These are phyloP conservation scores for Salix dunnii DNA, from an alignment of 345 rosid genomes.

Conservation along the genomic window DNA sequence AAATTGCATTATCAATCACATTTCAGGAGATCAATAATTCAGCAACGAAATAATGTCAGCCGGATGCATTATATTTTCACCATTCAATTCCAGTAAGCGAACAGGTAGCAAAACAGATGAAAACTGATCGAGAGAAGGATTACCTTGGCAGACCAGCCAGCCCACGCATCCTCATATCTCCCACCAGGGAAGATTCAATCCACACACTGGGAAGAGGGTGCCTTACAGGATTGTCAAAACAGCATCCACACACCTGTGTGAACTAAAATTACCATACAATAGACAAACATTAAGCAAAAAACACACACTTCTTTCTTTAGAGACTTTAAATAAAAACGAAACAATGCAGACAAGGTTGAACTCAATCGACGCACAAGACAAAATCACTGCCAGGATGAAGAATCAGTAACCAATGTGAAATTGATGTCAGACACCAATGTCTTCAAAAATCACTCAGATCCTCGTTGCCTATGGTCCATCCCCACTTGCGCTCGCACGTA, in stretches of 20 bases:
- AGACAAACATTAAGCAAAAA: not conserved
- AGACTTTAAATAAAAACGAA: not conserved
- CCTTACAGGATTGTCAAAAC: slow-evolving; percentile 37
- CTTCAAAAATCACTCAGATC: no score
- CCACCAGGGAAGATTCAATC: slow-evolving; percentile 42
- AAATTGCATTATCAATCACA: not conserved
- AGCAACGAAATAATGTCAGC: not conserved
- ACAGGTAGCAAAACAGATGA: not conserved
- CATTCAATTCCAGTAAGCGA: not conserved
- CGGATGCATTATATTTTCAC: not conserved
- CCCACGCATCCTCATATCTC: slow-evolving; percentile 43
- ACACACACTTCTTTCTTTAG: not conserved
- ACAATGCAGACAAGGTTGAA: not conserved
- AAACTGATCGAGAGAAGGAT: not conserved
- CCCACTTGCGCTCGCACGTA: no score
- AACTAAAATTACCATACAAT: slow-evolving; percentile 3
- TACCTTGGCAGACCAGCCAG: slow-evolving; percentile 43
- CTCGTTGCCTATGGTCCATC: no score
- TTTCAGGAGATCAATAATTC: not conserved
- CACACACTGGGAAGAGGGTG: slow-evolving; percentile 36
- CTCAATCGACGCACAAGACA: not conserved
- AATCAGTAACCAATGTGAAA: not conserved
- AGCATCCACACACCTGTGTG: slow-evolving; percentile 29
- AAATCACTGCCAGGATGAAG: not conserved
- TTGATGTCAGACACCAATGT: not conserved